phyloP scores from a whole-genome alignment of 2,329 filamentous ascomycete species.

The Botrytis cinerea region DNA sequence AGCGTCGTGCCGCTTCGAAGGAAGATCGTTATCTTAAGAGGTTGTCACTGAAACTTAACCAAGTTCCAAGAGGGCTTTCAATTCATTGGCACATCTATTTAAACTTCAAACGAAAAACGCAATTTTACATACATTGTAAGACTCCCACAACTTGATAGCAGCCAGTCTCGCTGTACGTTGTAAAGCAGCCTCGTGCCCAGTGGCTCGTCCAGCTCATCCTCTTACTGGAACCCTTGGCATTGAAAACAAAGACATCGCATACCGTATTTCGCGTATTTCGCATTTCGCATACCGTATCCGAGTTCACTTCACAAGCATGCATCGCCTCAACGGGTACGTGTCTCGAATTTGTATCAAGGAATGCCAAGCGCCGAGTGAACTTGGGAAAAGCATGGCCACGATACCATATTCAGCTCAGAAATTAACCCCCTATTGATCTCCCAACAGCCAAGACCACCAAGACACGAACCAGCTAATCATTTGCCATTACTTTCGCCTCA shows the following conservation, averaged over 20 bases:
- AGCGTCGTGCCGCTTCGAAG: neutral
- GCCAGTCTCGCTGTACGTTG: neutral
- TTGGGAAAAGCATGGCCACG: neutral
- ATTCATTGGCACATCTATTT: neutral
- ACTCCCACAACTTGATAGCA: neutral
- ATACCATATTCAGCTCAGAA: neutral
- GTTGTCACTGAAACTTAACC: neutral
- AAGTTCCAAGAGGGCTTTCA: neutral
- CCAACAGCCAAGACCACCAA: neutral
- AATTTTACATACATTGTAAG: neutral
- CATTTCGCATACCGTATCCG: neutral
- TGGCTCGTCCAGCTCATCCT: slow-evolving; percentile 7
- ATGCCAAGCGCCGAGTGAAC: neutral
- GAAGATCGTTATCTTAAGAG: neutral
- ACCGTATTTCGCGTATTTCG: neutral
- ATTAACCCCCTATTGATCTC: neutral
- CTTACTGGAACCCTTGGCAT: neutral
- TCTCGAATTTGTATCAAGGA: neutral
- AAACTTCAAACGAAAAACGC: neutral
- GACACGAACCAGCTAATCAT: neutral
- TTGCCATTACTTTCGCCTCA: neutral
- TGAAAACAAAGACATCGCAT: neutral
- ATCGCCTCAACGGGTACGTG: neutral
- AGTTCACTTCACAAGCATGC: neutral
- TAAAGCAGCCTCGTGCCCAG: slow-evolving; percentile 6